phyloP scores from a whole-genome alignment of 1,139 yeast species.

The Yamadazyma jaroonii region DNA sequence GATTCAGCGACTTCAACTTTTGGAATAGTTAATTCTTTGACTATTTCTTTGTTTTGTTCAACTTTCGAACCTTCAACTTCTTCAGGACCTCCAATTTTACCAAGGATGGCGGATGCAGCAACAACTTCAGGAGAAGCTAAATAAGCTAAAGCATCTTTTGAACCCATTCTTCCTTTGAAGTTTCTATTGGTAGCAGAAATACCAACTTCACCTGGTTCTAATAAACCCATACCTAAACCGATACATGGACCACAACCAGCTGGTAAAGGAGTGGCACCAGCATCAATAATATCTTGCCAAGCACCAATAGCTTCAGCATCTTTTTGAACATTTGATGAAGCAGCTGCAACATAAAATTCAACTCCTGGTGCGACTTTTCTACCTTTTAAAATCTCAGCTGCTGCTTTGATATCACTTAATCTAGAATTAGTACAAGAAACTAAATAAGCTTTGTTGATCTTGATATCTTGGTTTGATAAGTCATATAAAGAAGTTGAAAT shows the following conservation, averaged over 20 bases:
- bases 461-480: slow-evolving; percentile 67
- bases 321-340: slow-evolving; percentile 86
- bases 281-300: slow-evolving; percentile 84
- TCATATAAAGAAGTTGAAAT: slow-evolving; percentile 76
- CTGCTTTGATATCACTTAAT: slow-evolving; percentile 88
- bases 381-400: slow-evolving; percentile 82
- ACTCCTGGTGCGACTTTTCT: slow-evolving; percentile 84
- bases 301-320: slow-evolving; percentile 91
- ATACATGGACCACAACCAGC: slow-evolving; percentile 99
- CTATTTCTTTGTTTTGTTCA: slow-evolving; percentile 44
- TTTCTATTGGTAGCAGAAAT: slow-evolving; percentile 97
- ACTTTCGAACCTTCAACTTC: slow-evolving; percentile 65
- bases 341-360: slow-evolving; percentile 96
- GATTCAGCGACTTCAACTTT: slow-evolving; percentile 27
- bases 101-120: slow-evolving; percentile 94
- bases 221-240: slow-evolving; percentile 91
- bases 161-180: slow-evolving; percentile 99
- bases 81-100: slow-evolving; percentile 90
- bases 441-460: slow-evolving; percentile 88
- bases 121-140: slow-evolving; percentile 97
- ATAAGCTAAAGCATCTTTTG: slow-evolving; percentile 92
- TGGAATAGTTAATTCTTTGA: slow-evolving; percentile 42
- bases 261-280: slow-evolving; percentile 94
- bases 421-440: slow-evolving; percentile 98
- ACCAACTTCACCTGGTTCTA: slow-evolving; percentile 95